phyloP scores from a whole-genome alignment of 2,329 filamentous ascomycete genomes.

The Lachnellula subtilissima region DNA sequence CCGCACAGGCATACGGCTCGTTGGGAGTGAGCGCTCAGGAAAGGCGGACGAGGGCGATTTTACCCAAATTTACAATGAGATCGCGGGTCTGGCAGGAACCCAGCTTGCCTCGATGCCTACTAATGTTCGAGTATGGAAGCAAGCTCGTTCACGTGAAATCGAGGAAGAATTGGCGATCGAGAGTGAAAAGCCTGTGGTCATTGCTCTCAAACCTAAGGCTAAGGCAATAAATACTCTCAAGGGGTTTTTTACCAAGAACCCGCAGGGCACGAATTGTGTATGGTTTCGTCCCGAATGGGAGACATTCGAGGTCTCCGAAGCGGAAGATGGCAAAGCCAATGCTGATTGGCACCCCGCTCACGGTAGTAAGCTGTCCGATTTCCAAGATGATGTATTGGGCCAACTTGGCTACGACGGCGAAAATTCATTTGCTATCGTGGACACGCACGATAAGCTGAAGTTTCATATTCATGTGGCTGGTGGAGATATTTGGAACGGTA shows the following conservation, averaged over 20 bases:
- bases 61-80: no score
- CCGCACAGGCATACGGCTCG: no score
- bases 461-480: not conserved
- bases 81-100: no score
- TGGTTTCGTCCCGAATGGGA: slow-evolving; percentile 20
- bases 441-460: not conserved
- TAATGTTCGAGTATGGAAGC: slow-evolving; percentile 3
- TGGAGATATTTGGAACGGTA: not conserved
- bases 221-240: not conserved
- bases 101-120: no score
- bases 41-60: no score
- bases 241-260: not conserved
- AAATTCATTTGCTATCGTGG: not conserved
- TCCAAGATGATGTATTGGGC: not conserved
- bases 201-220: not conserved
- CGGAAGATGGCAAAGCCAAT: not conserved
- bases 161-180: not conserved
- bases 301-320: slow-evolving; percentile 4
- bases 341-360: not conserved
- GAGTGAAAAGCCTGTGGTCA: not conserved
- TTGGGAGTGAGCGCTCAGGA: no score
- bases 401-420: not conserved
- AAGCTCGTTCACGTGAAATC: not conserved
- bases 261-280: slow-evolving; percentile 4
- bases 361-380: not conserved